These are phyloP conservation scores for Pseudogymnoascus sp. DNA, from an alignment of 2,329 filamentous ascomycete genomes.

Conservation along the genomic window DNA sequence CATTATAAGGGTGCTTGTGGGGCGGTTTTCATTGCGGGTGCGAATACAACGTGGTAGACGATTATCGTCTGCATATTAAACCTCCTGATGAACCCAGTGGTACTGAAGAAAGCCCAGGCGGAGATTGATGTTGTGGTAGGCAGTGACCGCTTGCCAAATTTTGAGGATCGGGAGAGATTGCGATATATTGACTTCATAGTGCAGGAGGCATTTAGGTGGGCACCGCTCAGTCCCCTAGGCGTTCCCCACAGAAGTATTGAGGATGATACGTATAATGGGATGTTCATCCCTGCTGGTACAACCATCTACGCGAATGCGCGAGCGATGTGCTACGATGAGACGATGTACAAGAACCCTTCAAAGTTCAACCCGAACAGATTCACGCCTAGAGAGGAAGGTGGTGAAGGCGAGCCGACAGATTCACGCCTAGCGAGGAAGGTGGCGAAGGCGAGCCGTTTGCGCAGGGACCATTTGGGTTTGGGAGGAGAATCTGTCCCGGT, in stretches of 20 bases:
- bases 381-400: too few species aligned
- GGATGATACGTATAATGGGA: constrained; percentile 50
- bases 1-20: constrained; percentile 43
- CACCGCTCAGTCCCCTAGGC: constrained; percentile 40
- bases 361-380: constrained; percentile 41
- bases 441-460: constrained; percentile 39
- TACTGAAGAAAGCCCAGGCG: constrained; percentile 40
- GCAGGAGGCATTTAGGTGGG: constrained; percentile 40
- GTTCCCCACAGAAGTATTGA: constrained; percentile 47
- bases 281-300: constrained; percentile 48
- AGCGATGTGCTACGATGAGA: constrained; percentile 46
- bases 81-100: constrained; percentile 18
- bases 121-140: constrained; percentile 43
- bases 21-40: constrained; percentile 40
- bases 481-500: constrained; percentile 44
- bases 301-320: constrained; percentile 37
- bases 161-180: constrained; percentile 37
- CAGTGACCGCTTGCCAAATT: constrained; percentile 36
- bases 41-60: constrained; percentile 33
- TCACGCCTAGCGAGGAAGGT: constrained; percentile 28
- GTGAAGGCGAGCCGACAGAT: too few species aligned
- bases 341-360: constrained; percentile 35
- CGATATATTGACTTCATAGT: constrained; percentile 40
- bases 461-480: constrained; percentile 44
- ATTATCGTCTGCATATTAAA: constrained; percentile 37